phyloP scores from a whole-genome alignment of 805 yeast genomes.

The Komagataella kurtzmanii region DNA sequence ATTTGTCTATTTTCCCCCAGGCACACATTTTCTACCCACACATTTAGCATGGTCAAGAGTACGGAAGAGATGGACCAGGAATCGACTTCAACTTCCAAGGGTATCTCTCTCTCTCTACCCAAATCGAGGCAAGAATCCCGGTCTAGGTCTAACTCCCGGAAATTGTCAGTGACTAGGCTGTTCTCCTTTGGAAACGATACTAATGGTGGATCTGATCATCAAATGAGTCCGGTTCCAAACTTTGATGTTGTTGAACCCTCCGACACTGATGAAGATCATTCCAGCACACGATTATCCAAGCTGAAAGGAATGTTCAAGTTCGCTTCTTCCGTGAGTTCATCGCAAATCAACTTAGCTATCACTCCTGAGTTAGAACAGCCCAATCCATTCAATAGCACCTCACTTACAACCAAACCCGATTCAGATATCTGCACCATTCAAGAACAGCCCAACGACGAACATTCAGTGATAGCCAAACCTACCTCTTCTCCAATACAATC shows the following conservation, averaged over 20 bases:
- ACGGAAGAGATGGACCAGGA: not conserved
- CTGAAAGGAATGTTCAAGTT: constrained; percentile 16
- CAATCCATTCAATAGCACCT: constrained; percentile 3
- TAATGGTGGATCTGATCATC: constrained; percentile 1
- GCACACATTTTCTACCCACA: not conserved
- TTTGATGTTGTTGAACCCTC: constrained; percentile 1
- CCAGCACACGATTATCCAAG: constrained; percentile 10
- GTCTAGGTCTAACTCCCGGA: constrained; percentile 25
- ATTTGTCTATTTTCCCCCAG: not conserved
- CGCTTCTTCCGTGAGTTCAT: not conserved
- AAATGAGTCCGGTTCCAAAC: not conserved
- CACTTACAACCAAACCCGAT: not conserved
- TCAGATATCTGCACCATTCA: not conserved
- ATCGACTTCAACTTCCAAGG: not conserved
- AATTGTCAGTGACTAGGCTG: constrained; percentile 20
- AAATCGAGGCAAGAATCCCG: constrained; percentile 14
- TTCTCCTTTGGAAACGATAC: constrained; percentile 21
- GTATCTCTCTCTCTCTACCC: not conserved
- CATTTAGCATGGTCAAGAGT: not conserved
- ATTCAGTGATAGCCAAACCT: constrained; percentile 3
- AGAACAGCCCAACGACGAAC: constrained; percentile 3
- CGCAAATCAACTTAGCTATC: not conserved
- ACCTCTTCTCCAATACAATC: constrained; percentile 1
- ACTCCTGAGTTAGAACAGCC: constrained; percentile 1
- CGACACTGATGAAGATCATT: constrained; percentile 1